Evolutionary conservation across 805 yeast species (phyloP), one percentile per base, ranked within the genome.

Genomic region (Starmerella bombicola): DNA sequence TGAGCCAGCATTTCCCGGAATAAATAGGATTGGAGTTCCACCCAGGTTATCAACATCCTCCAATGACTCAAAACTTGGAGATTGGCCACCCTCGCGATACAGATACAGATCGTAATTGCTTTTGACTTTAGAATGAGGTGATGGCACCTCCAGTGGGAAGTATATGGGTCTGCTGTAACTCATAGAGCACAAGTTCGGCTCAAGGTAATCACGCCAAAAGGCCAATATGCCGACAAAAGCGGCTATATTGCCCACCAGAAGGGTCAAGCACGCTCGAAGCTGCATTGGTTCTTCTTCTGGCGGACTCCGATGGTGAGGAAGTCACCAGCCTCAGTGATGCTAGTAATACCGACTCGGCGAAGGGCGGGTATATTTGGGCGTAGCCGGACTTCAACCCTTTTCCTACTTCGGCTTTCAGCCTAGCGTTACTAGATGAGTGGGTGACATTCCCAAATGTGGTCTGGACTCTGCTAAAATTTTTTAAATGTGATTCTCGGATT

Each of bases 1-100:
- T 42, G 93, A 78, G 1, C 99, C 99, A 0, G 98, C 98, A 56
- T 93, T 91, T 0, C 99, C 99, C 1, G 98, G 98, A 30, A 93
- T 80, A 59, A 91, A 91, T 13, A 91, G 63, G 1, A 84, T 85
- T 0, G 99, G 99, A 1, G 81, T 70, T 0, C 97, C 97, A 40
- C 54, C 55, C 0, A 94, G 88, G 3, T 37, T 37, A 10, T 4
- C 9, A 19, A 33, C 46, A 19, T 42, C 50, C 4, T 38, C 44
- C 4, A 46, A 40, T 10, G 38, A 35, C 25, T 33, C 38, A 24
- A 36, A 49, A 1, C 38, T 30, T 8, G 39, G 38, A 3, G 53
- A 42, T 1, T 51, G 39, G 13, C 75, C 79, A 47, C 82, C 93
- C 54, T 93, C 98, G 40, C 96, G 63, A 60, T 88, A 91, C 2